These are phyloP conservation scores for Ogataea hybrid DNA, from an alignment of 1,139 yeast species.

Conservation along the genomic window DNA sequence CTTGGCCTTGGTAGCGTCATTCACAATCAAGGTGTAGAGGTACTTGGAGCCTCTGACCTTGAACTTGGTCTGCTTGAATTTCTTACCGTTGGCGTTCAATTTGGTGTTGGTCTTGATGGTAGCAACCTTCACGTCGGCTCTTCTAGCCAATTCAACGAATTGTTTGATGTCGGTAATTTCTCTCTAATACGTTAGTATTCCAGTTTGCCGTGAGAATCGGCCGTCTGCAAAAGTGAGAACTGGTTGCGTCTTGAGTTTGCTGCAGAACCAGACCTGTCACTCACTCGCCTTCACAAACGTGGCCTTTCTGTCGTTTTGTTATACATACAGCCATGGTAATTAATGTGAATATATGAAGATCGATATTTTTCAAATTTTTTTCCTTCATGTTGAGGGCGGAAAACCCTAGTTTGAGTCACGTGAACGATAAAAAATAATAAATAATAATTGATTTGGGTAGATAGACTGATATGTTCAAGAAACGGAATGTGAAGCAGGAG, in stretches of 20 bases:
- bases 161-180: slow-evolving; percentile 97
- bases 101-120: slow-evolving; percentile 90
- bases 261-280: neutral
- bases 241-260: neutral
- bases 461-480: slow-evolving; percentile 33
- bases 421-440: neutral
- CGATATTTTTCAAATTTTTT: slow-evolving; percentile 7
- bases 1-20: slow-evolving; percentile 97
- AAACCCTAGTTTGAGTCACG: slow-evolving; percentile 2
- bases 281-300: neutral
- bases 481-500: slow-evolving; percentile 22
- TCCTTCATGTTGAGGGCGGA: slow-evolving; percentile 7
- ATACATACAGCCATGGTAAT: slow-evolving; percentile 31
- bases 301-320: neutral
- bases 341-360: slow-evolving; percentile 15
- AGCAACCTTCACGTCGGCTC: slow-evolving; percentile 94
- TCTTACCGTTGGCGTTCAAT: slow-evolving; percentile 80
- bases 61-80: slow-evolving; percentile 94
- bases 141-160: slow-evolving; percentile 97
- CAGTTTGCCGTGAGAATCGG: too few relatives aligned
- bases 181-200: slow-evolving; percentile 22
- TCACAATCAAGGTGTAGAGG: slow-evolving; percentile 94
- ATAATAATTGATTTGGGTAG: neutral
- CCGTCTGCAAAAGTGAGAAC: neutral
- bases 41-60: slow-evolving; percentile 96